These are phyloP conservation scores for Phytophthora cactorum DNA, from an alignment of 352 stramenopile genomes.

Conservation along the genomic window DNA sequence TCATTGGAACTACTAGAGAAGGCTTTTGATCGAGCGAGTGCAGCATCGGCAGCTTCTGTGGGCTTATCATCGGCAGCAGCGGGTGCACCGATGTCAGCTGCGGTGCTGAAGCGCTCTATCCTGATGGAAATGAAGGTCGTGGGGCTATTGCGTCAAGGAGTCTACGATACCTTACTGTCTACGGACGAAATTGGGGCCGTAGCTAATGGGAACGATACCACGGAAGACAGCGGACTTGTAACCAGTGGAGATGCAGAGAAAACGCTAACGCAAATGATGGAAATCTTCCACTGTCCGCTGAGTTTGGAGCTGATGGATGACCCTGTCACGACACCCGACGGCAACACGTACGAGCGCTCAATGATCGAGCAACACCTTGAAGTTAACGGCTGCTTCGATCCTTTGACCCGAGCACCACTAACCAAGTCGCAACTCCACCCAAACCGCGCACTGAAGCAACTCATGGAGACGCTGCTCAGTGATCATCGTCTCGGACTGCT, in stretches of 20 bases:
- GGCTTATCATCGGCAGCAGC: constrained; percentile 43
- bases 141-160: constrained; percentile 49
- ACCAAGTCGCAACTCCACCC: constrained; percentile 65
- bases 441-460: constrained; percentile 73
- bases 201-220: constrained; percentile 2
- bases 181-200: constrained; percentile 18
- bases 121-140: constrained; percentile 75
- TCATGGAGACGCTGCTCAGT: constrained; percentile 76
- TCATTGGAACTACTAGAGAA: constrained; percentile 53
- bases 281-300: constrained; percentile 73
- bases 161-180: constrained; percentile 53
- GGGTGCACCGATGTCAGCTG: constrained; percentile 23
- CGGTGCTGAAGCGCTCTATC: constrained; percentile 56
- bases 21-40: constrained; percentile 58
- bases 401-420: constrained; percentile 62
- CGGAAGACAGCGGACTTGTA: constrained; percentile 2
- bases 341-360: constrained; percentile 77
- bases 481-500: constrained; percentile 65
- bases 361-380: constrained; percentile 82
- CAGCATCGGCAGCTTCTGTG: constrained; percentile 39
- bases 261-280: constrained; percentile 71
- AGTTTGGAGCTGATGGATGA: constrained; percentile 84
- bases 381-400: constrained; percentile 78
- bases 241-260: constrained; percentile 36
- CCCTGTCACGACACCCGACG: constrained; percentile 72